Conservation (phyloP, 2,329 filamentous ascomycete genomes). For the Fusarium nematophilum region DNA sequence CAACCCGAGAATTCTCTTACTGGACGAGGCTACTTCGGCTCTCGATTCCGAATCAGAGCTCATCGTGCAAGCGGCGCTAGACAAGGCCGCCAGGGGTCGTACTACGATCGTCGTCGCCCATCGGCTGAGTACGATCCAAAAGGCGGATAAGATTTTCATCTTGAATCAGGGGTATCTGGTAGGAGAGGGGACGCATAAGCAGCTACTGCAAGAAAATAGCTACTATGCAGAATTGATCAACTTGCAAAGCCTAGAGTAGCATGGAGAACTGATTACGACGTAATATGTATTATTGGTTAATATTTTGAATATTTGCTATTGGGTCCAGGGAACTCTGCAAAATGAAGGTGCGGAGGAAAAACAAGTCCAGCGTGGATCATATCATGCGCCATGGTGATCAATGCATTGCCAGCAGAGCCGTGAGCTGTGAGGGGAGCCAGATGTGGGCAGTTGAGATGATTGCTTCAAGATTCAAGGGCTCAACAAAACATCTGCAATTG, state of each 20-base stretch:
- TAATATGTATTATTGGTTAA: too few species aligned
- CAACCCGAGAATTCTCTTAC: slow-evolving; percentile 85
- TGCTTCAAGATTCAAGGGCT: too few species aligned
- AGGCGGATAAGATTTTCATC: slow-evolving; percentile 96
- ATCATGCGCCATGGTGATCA: too few species aligned
- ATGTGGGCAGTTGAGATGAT: too few species aligned
- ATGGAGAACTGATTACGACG: too few species aligned
- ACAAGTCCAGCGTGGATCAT: too few species aligned
- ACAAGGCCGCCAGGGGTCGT: slow-evolving; percentile 83
- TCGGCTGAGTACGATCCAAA: slow-evolving; percentile 90
- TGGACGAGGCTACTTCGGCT: slow-evolving; percentile 84
- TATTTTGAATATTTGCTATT: too few species aligned
- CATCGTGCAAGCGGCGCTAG: slow-evolving; percentile 82
- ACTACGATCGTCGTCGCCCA: slow-evolving; percentile 97
- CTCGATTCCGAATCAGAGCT: slow-evolving; percentile 82
- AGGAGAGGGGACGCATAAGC: slow-evolving; percentile 83
- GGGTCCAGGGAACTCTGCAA: too few species aligned
- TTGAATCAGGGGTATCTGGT: slow-evolving; percentile 90
- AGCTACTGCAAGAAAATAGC: slow-evolving; percentile 76
- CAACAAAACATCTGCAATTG: too few species aligned
- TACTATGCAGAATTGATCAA: slow-evolving; percentile 84
- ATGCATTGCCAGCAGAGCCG: too few species aligned
- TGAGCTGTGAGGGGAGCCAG: too few species aligned
- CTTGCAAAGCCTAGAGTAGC: slow-evolving; percentile 79
- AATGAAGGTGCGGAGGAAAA: too few species aligned